These are phyloP conservation scores for Plantago lanceolata DNA, from an alignment of 305 asterid genomes.

Conservation along the genomic window DNA sequence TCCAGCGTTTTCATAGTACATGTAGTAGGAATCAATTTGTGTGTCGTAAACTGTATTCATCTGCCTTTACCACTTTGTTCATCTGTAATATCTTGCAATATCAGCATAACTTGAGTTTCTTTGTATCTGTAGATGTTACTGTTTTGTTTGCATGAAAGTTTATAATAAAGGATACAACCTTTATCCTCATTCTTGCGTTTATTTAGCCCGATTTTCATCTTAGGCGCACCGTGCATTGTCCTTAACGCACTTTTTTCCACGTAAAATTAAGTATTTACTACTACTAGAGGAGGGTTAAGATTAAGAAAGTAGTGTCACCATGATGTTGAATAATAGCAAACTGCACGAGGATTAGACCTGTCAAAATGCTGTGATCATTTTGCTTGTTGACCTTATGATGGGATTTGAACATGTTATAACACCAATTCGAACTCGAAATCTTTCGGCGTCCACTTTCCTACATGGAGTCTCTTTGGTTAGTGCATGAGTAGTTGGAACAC, in stretches of 20 bases:
- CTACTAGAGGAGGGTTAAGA: not conserved
- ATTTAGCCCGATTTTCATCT: too few species aligned
- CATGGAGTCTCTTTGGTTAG: not conserved
- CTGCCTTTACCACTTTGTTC: not conserved
- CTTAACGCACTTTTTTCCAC: too few species aligned
- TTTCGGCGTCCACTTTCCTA: too few species aligned
- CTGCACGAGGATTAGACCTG: conserved; percentile 36
- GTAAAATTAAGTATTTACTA: too few species aligned
- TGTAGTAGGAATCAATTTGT: not conserved
- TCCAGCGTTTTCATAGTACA: not conserved
- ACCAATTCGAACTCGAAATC: too few species aligned
- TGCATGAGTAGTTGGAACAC: conserved; percentile 8
- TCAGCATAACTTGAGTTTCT: conserved; percentile 4
- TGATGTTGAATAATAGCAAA: conserved; percentile 29
- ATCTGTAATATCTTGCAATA: conserved; percentile 3
- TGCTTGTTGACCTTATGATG: conserved; percentile 30
- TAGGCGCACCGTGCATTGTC: too few species aligned
- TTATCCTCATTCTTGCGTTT: not conserved
- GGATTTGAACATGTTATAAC: conserved; percentile 20
- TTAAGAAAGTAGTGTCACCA: conserved; percentile 18
- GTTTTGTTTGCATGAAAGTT: not conserved
- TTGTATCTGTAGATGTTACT: conserved; percentile 9
- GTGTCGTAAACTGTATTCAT: not conserved
- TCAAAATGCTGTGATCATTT: conserved; percentile 23
- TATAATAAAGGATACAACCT: not conserved